Evolutionary conservation across 2,329 filamentous ascomycete species (phyloP), one percentile per base, ranked within the genome.

Genomic region (Neophaeococcomyces mojaviensis): DNA sequence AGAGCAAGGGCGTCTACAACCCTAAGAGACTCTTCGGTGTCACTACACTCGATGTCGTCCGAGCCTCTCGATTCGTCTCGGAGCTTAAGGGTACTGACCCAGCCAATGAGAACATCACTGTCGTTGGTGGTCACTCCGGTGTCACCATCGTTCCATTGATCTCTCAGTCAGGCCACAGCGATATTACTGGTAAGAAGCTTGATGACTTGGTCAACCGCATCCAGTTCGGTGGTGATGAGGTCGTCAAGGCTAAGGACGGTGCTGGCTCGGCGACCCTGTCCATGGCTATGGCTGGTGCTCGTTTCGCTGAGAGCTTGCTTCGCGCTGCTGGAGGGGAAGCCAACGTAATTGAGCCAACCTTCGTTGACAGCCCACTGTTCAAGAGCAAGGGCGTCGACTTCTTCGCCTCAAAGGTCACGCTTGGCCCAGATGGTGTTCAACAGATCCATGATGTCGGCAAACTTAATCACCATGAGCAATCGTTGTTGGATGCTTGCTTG

Each of bases 1-100:
- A 97, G 84, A 74, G 79, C 68, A 78, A 75, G 61, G 88, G 88
- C 59, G 90, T 97, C 76, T 98, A 96, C 84, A 90, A 98, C 82
- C 89, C 92, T 71, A 94, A 94, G 84, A 87, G 86, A 65, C 87
- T 98, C 61, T 98, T 98, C 74, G 92, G 92, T 78, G 92, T 98
- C 67, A 98, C 92, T 73, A 97, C 92, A 64, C 88, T 98, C 64
- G 92, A 98, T 64, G 89, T 97, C 56, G 92, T 98, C 71, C 92
- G 92, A 67, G 90, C 92, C 64, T 89, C 84, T 65, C 88, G 89
- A 74, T 98, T 98, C 82, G 92, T 97, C 74, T 88, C 86, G 63
- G 82, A 96, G 79, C 72, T 94, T 74, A 90, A 94, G 82, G 73
- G 70, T 65, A 88, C 84, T 71, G 84, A 97, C 78, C 92, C 92